phyloP scores from a whole-genome alignment of 257 asterid species.

The Nicotiana sylvestris region DNA sequence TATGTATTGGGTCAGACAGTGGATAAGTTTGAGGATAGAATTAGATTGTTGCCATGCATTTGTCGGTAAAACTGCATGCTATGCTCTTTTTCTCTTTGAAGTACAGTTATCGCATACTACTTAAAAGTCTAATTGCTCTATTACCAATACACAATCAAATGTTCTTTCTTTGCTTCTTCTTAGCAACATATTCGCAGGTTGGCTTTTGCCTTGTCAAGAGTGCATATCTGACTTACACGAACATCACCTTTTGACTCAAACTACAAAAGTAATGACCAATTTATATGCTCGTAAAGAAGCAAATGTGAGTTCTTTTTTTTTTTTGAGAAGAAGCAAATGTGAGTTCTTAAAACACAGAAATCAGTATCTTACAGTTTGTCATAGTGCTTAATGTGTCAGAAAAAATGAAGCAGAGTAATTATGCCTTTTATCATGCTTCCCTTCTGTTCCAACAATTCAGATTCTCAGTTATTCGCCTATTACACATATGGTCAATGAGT shows the following conservation, averaged over 20 bases:
- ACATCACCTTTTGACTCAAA: background rate
- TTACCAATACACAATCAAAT: background rate
- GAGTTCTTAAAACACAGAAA: background rate
- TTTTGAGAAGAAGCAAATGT: background rate
- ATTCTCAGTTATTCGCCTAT: background rate
- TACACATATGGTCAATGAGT: background rate
- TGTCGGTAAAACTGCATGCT: background rate
- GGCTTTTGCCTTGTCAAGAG: background rate
- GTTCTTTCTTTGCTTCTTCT: background rate
- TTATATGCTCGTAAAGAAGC: background rate
- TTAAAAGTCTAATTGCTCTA: background rate
- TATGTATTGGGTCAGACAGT: background rate
- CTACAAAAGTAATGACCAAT: background rate
- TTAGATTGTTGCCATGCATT: background rate
- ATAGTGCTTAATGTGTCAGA: background rate
- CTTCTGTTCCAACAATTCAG: background rate
- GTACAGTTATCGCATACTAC: background rate
- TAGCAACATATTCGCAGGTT: background rate
- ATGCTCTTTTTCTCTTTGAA: background rate
- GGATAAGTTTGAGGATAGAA: background rate
- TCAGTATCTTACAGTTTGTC: background rate
- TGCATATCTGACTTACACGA: background rate
- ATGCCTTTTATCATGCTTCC: background rate
- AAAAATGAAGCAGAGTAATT: background rate
- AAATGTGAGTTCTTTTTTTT: background rate